A percentile compares a stretch with the other conserved stretches of the same genome.
Evolutionary conservation across 805 yeast species (phyloP).

Genomic region (Wickerhamomyces chaumierensis): DNA sequence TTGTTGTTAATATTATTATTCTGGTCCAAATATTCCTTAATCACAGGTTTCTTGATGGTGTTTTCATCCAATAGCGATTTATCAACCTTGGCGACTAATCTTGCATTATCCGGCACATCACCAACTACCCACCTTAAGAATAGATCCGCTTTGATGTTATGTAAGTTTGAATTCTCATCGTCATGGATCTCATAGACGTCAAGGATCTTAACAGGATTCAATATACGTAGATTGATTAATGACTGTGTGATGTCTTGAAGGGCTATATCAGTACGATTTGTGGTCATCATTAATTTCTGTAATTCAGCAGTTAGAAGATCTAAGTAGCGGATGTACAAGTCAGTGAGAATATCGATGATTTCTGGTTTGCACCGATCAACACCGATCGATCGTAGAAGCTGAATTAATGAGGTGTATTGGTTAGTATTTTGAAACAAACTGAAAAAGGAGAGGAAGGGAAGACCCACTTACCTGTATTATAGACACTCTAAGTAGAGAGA

Average conservation of each 20-base stretch:
- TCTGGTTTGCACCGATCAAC: slow-evolving; percentile 69
- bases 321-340: slow-evolving; percentile 57
- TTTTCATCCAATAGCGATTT: slow-evolving; percentile 14
- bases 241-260: slow-evolving; percentile 68
- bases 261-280: slow-evolving; percentile 34
- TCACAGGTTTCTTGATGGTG: slow-evolving; percentile 10
- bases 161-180: slow-evolving; percentile 34
- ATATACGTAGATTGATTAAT: slow-evolving; percentile 47
- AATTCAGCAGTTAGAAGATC: slow-evolving; percentile 41
- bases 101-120: slow-evolving; percentile 30
- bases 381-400: slow-evolving; percentile 68
- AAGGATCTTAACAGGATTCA: slow-evolving; percentile 44
- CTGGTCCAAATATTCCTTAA: slow-evolving; percentile 19
- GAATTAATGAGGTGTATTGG: too few relatives aligned
- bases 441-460: neutral
- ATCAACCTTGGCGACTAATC: slow-evolving; percentile 25
- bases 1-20: slow-evolving; percentile 8
- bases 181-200: slow-evolving; percentile 43
- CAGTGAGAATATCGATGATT: slow-evolving; percentile 67
- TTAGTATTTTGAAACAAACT: too few relatives aligned
- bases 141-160: slow-evolving; percentile 11
- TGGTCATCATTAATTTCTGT: slow-evolving; percentile 33
- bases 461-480: slow-evolving; percentile 30
- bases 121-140: slow-evolving; percentile 49
- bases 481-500: slow-evolving; percentile 35